Percentiles rank a stretch among this genome's conserved stretches.
phyloP scores from a whole-genome alignment of 2,329 filamentous ascomycete genomes.

The Ascomycota sp. region DNA sequence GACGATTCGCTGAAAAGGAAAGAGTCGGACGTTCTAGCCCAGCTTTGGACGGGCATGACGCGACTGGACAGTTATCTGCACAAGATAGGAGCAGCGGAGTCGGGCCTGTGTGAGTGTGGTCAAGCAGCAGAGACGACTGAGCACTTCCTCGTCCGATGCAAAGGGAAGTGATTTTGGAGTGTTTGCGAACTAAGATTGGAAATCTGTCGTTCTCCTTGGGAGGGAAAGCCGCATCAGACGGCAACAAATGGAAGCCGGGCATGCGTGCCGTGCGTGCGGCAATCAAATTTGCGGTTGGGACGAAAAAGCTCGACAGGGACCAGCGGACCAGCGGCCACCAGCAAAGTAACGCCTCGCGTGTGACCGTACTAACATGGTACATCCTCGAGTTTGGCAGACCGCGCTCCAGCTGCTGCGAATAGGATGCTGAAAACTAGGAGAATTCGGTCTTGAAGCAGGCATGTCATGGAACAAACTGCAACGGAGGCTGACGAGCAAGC shows the following conservation, averaged over 20 bases:
- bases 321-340: background rate
- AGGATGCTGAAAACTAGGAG: too few relatives aligned
- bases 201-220: background rate
- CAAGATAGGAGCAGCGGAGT: too few relatives aligned
- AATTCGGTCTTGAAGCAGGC: too few relatives aligned
- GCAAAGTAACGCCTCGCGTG: background rate
- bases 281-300: slow-evolving; percentile 2
- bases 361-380: background rate
- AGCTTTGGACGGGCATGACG: too few relatives aligned
- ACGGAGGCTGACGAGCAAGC: too few relatives aligned
- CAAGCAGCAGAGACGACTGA: slow-evolving; percentile 1
- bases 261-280: slow-evolving; percentile 1
- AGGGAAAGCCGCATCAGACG: background rate
- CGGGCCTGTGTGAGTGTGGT: too few relatives aligned
- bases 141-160: slow-evolving; percentile 2
- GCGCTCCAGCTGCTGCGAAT: too few relatives aligned
- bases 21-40: too few relatives aligned
- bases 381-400: background rate
- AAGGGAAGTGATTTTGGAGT: background rate
- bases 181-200: background rate
- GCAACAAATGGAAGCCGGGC: background rate
- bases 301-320: slow-evolving; percentile 1
- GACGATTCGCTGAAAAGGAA: too few relatives aligned
- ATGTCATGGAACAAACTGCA: too few relatives aligned
- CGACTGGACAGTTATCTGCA: too few relatives aligned